These are phyloP conservation scores for Termitomyces sp. DNA, from an alignment of 768 basidiomycete species.

Conservation along the genomic window DNA sequence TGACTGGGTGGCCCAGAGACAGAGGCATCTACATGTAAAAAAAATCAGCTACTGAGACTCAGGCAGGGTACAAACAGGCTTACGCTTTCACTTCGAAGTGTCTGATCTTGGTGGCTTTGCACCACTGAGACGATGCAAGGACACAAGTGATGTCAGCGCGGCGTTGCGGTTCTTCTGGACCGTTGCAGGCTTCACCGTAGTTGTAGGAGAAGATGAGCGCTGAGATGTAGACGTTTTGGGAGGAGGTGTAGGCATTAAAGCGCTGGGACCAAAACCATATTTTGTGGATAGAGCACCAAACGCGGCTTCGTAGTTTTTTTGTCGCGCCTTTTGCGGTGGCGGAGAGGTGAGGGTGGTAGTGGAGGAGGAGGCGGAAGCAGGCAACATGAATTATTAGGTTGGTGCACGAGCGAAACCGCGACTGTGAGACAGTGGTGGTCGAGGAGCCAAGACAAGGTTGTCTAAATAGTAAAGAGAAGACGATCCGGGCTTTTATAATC, in stretches of 20 bases:
- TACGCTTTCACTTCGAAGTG: background rate
- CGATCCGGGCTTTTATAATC: background rate
- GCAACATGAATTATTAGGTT: background rate
- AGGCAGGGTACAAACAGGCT: background rate
- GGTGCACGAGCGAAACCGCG: background rate
- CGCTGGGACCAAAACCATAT: slow-evolving; percentile 14
- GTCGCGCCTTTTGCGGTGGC: background rate
- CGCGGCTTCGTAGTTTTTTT: slow-evolving; percentile 18
- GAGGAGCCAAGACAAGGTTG: background rate
- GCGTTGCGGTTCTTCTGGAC: slow-evolving; percentile 7
- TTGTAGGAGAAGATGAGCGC: background rate
- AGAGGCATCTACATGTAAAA: background rate
- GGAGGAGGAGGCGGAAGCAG: slow-evolving; percentile 6
- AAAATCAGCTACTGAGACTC: background rate
- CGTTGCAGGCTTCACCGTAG: background rate
- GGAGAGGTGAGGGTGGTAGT: slow-evolving; percentile 1
- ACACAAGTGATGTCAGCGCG: slow-evolving; percentile 6
- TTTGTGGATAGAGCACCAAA: slow-evolving; percentile 15
- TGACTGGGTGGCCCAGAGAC: too few relatives aligned
- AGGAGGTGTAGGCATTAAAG: background rate
- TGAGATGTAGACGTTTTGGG: background rate
- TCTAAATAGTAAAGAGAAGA: background rate
- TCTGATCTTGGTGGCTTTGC: background rate
- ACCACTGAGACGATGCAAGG: slow-evolving; percentile 11
- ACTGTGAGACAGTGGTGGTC: background rate